Base-by-base conservation (phyloP, 2,329 filamentous ascomycete genomes). In the Colletotrichum phormii region DNA sequence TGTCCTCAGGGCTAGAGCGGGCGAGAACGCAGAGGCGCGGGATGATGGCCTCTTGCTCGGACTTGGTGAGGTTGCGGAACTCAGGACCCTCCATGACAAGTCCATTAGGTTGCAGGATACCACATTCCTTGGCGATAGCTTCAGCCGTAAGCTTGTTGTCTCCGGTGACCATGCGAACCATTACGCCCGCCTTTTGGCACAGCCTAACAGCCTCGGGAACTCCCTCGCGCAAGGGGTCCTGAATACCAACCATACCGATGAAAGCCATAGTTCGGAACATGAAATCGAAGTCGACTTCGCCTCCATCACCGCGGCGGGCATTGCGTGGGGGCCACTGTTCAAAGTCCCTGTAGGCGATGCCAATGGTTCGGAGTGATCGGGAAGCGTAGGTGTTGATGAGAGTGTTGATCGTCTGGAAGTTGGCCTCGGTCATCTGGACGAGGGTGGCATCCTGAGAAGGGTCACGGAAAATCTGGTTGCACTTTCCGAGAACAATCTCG, bases 111-210 rank as follows among this genome's bases (percentile, higher is more conserved):
- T 91, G 90, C 68, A 94, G 87, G 72, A 96, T 95, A 53, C 93
- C 93, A 80, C 93, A 95, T 77, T 95, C 93, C 76, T 88, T 88
- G 24, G 94, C 94, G 77, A 96, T 96, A 26, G 94, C 92, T 80
- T 93, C 90, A 1, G 94, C 94, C 8, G 94, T 96, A 72, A 94
- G 84, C 76, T 93, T 90, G 83, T 96, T 95, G 83, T 96, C 94
- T 75, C 94, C 94, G 5, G 94, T 96, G 3, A 96, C 94, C 94
- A 96, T 96, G 78, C 94, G 92, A 22, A 95, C 93, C 73, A 92
- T 89, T 12, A 96, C 93, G 72, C 94, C 94, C 5, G 94, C 94
- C 68, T 89, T 87, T 79, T 95, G 93, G 78, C 94, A 95, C 71
- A 91, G 87, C 72, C 85, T 86, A 33, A 96, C 93, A 12, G 94